Base-by-base conservation (phyloP, 1,284 basidiomycete genomes). In the Rugosomyces carneus region DNA sequence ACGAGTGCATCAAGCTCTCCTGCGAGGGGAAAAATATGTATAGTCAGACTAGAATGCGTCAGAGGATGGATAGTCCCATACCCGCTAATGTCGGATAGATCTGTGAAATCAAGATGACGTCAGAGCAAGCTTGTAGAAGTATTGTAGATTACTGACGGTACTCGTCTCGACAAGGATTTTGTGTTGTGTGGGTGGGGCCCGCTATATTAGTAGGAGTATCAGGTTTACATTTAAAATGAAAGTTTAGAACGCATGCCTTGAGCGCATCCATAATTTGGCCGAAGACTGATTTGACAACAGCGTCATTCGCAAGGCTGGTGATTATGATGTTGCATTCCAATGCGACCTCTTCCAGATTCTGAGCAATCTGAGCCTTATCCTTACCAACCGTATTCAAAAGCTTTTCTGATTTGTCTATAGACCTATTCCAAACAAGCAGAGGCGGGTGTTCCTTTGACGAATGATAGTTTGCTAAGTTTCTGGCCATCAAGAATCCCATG, bases 141-240 rank as follows among this genome's bases (percentile, higher is more conserved):
- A 19, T 19, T 20, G 24, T 34, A 26, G 24, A 41, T 26, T 13
- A 43, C 79, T 50, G 48, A 86, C 84, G 3, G 89, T 92, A 63
- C 81, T 83, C 11, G 83, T 88, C 56, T 92, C 89, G 19, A 90
- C 84, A 54, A 91, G 88, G 45, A 89, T 87, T 63, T 82, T 89
- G 55, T 69, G 61, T 60, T 72, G 73, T 6, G 63, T 59, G 0
- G 71, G 65, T 20, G 68, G 65, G n/a, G 57, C 41, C 45, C 65
- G 59, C 75, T 78, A 51, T 2, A 10, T 1, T 13, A 42, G 2
- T 24, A n/a, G 18, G 5, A 20, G 9, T 18, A 11, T 42, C 41
- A 34, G 15, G 24, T 23, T 34, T 45, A 48, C 53, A 26, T 56
- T 49, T 9, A 44, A 36, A 24, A 13, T 11, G 18, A 10, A 8